phyloP scores from a whole-genome alignment of 1,284 basidiomycete species.

The Anthracocystis walkeri region DNA sequence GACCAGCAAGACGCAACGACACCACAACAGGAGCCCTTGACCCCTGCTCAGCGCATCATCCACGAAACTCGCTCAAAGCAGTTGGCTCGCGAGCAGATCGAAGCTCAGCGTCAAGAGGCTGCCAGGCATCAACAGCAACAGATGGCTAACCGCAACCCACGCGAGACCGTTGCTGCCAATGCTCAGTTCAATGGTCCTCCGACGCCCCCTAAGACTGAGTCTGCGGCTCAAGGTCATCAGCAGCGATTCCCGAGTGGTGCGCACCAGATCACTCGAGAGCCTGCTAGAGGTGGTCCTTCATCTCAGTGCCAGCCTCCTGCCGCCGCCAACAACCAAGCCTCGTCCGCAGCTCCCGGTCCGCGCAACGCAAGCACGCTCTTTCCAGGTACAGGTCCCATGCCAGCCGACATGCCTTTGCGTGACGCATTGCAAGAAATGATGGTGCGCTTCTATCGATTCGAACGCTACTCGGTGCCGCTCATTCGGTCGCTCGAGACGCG shows the following conservation, averaged over 20 bases:
- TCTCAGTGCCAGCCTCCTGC: neutral
- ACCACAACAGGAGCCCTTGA: conserved; percentile 38
- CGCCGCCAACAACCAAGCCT: neutral
- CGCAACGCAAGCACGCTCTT: conserved; percentile 29
- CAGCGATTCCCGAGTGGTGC: conserved; percentile 40
- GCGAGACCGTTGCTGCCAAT: neutral
- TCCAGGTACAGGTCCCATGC: conserved; percentile 57
- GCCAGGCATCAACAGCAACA: conserved; percentile 10
- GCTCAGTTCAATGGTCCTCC: conserved; percentile 18
- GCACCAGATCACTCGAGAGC: conserved; percentile 37
- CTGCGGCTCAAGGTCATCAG: conserved; percentile 5
- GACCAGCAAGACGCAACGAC: neutral
- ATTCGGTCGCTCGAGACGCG: conserved; percentile 65
- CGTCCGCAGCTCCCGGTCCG: conserved; percentile 3
- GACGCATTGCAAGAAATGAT: conserved; percentile 67
- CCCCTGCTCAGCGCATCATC: conserved; percentile 62
- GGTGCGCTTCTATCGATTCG: conserved; percentile 68
- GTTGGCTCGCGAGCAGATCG: conserved; percentile 43
- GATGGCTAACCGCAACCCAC: neutral
- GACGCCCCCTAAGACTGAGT: conserved; percentile 28
- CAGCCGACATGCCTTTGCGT: conserved; percentile 50
- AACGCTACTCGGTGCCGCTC: conserved; percentile 66
- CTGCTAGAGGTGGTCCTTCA: conserved; percentile 5
- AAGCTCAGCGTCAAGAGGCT: conserved; percentile 33
- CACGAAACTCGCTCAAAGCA: conserved; percentile 59